A percentile compares a stretch with the other conserved stretches of the same genome.
Conservation (phyloP, 1,284 basidiomycete species). For the Naganishia sp. region DNA sequence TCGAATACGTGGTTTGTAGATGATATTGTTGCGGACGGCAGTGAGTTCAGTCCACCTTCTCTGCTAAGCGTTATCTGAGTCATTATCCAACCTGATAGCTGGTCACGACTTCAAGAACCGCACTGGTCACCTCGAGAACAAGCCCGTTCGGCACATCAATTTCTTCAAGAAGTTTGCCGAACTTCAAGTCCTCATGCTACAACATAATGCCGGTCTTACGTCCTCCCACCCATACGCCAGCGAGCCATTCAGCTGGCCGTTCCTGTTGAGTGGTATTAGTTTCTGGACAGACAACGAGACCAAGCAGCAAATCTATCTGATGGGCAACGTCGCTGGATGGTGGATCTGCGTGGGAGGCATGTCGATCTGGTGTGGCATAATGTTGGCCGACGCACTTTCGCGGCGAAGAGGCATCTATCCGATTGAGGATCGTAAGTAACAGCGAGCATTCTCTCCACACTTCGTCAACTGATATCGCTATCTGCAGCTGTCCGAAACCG, state of each 20-base stretch:
- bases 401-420: slow-evolving; percentile 81
- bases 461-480: neutral
- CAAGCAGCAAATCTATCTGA: slow-evolving; percentile 91
- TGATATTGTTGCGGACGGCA: slow-evolving; percentile 71
- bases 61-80: neutral
- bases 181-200: slow-evolving; percentile 91
- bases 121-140: slow-evolving; percentile 59
- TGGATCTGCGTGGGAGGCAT: slow-evolving; percentile 86
- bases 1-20: slow-evolving; percentile 86
- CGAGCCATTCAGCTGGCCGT: slow-evolving; percentile 95
- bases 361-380: slow-evolving; percentile 83
- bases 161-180: slow-evolving; percentile 96
- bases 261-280: slow-evolving; percentile 89
- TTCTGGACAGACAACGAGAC: slow-evolving; percentile 91
- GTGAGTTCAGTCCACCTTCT: slow-evolving; percentile 55
- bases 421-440: slow-evolving; percentile 73
- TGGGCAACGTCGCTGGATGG: slow-evolving; percentile 93
- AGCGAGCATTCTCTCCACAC: neutral
- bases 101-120: slow-evolving; percentile 64
- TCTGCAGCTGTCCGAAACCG: slow-evolving; percentile 78
- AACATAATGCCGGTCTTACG: slow-evolving; percentile 95
- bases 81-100: slow-evolving; percentile 48
- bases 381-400: slow-evolving; percentile 84
- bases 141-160: slow-evolving; percentile 74
- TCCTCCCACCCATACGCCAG: slow-evolving; percentile 94